A percentile compares a stretch with the other conserved stretches of the same genome.
These are phyloP conservation scores for Oryza punctata DNA, from an alignment of 176 grass and related monocot genomes.

Conservation along the genomic window DNA sequence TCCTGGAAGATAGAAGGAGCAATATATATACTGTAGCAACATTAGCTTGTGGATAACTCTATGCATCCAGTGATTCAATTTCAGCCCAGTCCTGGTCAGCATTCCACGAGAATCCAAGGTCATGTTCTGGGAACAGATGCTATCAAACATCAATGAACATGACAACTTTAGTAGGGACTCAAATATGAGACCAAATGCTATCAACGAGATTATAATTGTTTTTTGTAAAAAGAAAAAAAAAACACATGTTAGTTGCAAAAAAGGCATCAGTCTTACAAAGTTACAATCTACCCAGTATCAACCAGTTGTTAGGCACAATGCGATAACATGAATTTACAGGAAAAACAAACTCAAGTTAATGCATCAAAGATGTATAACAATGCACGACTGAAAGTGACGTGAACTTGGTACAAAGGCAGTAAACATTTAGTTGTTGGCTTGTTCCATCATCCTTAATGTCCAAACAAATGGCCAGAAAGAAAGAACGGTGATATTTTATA, in stretches of 20 bases:
- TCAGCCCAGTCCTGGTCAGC: not conserved
- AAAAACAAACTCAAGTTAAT: not conserved
- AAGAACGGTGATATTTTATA: constrained; percentile 19
- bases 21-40: not conserved
- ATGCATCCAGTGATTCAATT: not conserved
- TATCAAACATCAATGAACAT: not conserved
- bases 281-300: not conserved
- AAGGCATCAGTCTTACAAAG: not conserved
- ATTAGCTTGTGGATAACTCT: not conserved
- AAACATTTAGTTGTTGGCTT: constrained; percentile 6
- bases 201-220: not conserved
- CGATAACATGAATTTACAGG: not conserved
- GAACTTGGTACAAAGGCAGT: not conserved
- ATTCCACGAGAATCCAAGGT: not conserved
- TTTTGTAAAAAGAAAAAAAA: not conserved
- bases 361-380: not conserved
- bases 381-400: not conserved
- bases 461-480: constrained; percentile 8
- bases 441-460: constrained; percentile 7
- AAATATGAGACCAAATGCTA: not conserved
- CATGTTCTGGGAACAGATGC: not conserved
- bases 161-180: not conserved
- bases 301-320: not conserved
- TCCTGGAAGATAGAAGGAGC: not conserved
- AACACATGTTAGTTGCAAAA: not conserved